Evolutionary conservation across 2,329 filamentous ascomycete species (phyloP).

Genomic region (Didymosphaeria variabile): DNA sequence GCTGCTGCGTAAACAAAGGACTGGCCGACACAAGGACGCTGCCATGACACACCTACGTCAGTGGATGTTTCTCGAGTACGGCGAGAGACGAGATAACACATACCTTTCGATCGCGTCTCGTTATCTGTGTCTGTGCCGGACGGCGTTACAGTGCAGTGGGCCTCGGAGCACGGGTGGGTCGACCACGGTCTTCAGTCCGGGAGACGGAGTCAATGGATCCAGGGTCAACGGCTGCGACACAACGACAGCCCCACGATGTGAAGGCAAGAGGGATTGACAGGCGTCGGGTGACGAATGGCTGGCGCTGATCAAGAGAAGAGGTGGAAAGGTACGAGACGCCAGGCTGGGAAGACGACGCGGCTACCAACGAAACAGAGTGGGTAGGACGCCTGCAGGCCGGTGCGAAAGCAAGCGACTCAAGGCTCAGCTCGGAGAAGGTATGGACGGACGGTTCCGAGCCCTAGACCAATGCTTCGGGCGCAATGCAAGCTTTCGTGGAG

Average conservation of each 20-base stretch:
- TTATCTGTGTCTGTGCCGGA: conserved; percentile 5
- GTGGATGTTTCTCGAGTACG: conserved; percentile 18
- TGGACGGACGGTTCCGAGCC: conserved; percentile 16
- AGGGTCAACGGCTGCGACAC: conserved; percentile 14
- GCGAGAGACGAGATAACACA: conserved; percentile 14
- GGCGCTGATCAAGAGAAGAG: conserved; percentile 17
- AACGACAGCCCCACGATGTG: conserved; percentile 12
- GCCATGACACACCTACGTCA: conserved; percentile 33
- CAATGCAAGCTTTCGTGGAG: conserved; percentile 10
- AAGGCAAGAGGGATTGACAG: conserved; percentile 25
- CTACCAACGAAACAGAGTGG: conserved; percentile 17
- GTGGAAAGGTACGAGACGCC: conserved; percentile 20
- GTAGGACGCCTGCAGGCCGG: not conserved
- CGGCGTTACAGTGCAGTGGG: conserved; percentile 17
- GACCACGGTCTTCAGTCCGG: conserved; percentile 23
- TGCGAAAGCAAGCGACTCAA: conserved; percentile 12
- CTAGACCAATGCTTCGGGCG: conserved; percentile 1
- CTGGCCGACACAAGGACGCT: conserved; percentile 31
- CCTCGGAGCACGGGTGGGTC: conserved; percentile 27
- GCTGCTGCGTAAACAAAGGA: conserved; percentile 37
- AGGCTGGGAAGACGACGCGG: conserved; percentile 20
- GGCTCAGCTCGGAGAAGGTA: conserved; percentile 7
- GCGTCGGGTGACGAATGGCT: conserved; percentile 20
- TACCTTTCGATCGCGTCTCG: conserved; percentile 29
- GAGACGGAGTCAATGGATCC: conserved; percentile 20